Base-by-base conservation (phyloP, 2,329 filamentous ascomycete genomes). In the Coleophoma cylindrospora region DNA sequence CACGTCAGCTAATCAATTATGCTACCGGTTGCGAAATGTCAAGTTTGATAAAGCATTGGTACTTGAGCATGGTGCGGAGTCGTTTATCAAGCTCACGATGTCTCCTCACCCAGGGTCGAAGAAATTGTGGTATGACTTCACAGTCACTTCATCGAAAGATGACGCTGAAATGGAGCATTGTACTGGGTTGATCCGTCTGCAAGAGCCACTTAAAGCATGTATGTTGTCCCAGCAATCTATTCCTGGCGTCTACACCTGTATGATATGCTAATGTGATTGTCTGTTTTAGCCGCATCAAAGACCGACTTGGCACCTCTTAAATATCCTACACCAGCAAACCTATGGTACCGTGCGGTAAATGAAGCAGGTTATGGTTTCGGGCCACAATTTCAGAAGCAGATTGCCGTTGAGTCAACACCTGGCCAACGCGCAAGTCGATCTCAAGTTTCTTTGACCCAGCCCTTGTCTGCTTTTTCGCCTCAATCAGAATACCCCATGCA, bases 401-500 rank as follows among this genome's bases (percentile, higher is more conserved):
- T 54, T 3, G 40, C 45, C 11, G 45, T 60, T 4, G 61, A 62
- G 32, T 51, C 48, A 11, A 55, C 44, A 2, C 15, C 45, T 15
- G 59, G 59, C 4, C 17, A 47, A 14, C 49, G 53, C 3, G 19
- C 14, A 7, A 53, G 50, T 41, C 49, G 58, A n/a, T 52, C 59
- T 13, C 51, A 34, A 32, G 49, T 61, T 34, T 54, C 49, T 12
- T 43, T 60, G 2, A 36, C 6, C 5, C 17, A 37, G n/a, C 49
- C 52, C 19, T 60, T 60, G 12, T 40, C 43, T 15, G 34, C 53
- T 27, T 15, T 12, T 7, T 19, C 14, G 33, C 41, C 34, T 6
- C 62, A 67, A 43, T 68, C 64, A 12, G 19, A 17, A 3, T 68
- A 70, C 48, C 34, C 49, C 3, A 48, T 70, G 33, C 67, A 70